phyloP scores from a whole-genome alignment of 2,329 filamentous ascomycete genomes.

The Fusarium penzigii region DNA sequence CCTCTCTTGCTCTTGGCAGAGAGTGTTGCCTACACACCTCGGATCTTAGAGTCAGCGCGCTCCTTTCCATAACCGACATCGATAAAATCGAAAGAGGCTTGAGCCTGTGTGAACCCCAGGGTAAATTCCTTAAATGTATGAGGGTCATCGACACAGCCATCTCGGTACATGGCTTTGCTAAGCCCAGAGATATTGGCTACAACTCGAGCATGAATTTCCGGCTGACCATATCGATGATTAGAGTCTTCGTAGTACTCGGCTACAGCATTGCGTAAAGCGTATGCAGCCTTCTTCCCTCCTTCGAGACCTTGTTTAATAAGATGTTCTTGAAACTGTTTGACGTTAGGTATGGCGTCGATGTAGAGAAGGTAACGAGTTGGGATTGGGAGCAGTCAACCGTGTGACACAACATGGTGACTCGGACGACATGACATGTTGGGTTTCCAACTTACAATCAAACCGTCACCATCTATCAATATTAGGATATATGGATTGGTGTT shows the following conservation, averaged over 20 bases:
- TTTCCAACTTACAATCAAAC: slow-evolving; percentile 51
- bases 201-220: slow-evolving; percentile 58
- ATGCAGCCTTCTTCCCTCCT: slow-evolving; percentile 55
- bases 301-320: slow-evolving; percentile 56
- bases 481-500: slow-evolving; percentile 60
- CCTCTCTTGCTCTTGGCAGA: background rate
- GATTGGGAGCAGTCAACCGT: background rate
- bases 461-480: slow-evolving; percentile 64
- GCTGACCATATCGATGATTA: slow-evolving; percentile 22
- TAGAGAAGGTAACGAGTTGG: background rate
- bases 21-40: slow-evolving; percentile 42
- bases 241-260: slow-evolving; percentile 36
- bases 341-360: background rate
- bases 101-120: slow-evolving; percentile 59
- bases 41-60: slow-evolving; percentile 60
- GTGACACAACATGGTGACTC: background rate
- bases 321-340: slow-evolving; percentile 55
- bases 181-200: slow-evolving; percentile 57
- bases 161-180: slow-evolving; percentile 48
- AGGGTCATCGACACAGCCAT: slow-evolving; percentile 47
- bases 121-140: slow-evolving; percentile 57
- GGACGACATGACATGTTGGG: background rate
- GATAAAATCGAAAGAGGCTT: slow-evolving; percentile 63
- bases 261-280: slow-evolving; percentile 50
- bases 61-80: slow-evolving; percentile 63